Conservation (phyloP, 495 filamentous ascomycete genomes). For the Tuber brumale region DNA sequence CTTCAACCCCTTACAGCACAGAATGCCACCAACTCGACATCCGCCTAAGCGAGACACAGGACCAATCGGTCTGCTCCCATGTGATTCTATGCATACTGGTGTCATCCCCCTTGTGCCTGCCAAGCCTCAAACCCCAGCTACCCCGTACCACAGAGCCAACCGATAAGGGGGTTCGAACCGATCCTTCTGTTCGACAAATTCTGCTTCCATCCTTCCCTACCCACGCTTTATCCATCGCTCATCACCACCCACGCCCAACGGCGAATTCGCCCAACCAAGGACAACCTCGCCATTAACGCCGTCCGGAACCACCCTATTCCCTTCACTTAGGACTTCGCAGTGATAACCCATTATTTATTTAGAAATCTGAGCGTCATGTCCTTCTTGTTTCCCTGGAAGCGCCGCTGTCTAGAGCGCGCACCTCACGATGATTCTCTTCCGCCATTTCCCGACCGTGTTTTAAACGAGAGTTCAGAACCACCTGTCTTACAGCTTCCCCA, state of each 20-base stretch:
- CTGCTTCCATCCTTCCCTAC: neutral
- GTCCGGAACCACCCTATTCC: neutral
- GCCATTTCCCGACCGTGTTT: neutral
- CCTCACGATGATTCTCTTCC: neutral
- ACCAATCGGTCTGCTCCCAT: neutral
- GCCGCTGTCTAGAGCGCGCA: neutral
- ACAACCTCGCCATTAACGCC: neutral
- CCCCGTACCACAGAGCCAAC: neutral
- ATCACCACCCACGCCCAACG: neutral
- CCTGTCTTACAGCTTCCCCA: neutral
- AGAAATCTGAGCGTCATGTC: neutral
- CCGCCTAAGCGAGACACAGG: neutral
- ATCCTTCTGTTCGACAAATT: neutral
- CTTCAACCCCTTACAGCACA: neutral
- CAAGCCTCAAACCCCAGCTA: neutral
- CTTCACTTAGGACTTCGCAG: neutral
- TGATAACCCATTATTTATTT: neutral
- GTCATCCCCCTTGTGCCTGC: neutral
- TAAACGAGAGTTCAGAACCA: neutral
- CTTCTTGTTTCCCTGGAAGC: neutral
- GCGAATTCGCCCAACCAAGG: conserved; percentile 1
- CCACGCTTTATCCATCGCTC: neutral
- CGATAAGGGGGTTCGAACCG: neutral
- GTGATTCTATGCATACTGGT: neutral
- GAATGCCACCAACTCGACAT: neutral